Base-by-base conservation (phyloP, 2,329 filamentous ascomycete genomes). In the Raffaelea arxii region DNA sequence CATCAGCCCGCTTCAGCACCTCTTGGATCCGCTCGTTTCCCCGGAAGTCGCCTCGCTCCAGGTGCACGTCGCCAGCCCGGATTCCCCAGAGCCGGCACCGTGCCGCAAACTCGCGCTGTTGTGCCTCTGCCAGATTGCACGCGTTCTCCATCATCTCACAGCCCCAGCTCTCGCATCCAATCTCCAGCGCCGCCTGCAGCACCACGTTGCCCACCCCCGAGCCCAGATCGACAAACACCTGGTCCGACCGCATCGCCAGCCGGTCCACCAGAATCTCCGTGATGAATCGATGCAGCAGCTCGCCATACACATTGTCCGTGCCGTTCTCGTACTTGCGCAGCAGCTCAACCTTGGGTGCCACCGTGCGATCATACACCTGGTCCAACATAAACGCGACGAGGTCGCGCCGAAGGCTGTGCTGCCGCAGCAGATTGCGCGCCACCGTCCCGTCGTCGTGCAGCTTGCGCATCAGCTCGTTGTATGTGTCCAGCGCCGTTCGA, bases 181-280 rank as follows among this genome's bases (percentile, higher is more conserved):
- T 81, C 63, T 98, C 87, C 19, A 98, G 75, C 1, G 92, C 92
- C 2, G 91, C 89, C 63, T 98, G 92, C 43, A 98, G 70, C 23
- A 92, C 89, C 3, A 97, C 91, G 60, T 97, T 98, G 41, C 91
- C 92, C 16, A 97, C 92, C 25, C 92, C 92, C 2, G 91, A 97
- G 42, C 92, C 92, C 14, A 98, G 75, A 60, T 98, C 92, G 49
- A 98, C 82, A 61, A 98, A 97, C 32, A 94, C 80, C 56, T 94
- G 85, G 43, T 82, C 77, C 1, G 86, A 91, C 49, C 79, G 89
- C 62, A 97, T 79, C 39, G 78, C 73, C 3, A 85, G 84, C 61
- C 87, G 78, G 55, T 81, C 72, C 16, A 82, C 77, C 55, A 98
- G 81, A 49, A 97, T 87, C 48, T 82, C 79, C 51, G 84, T 85